Percentiles rank a stretch among this genome's conserved stretches.
Conservation (phyloP, 352 stramenopile species). For the Pythium aphanidermatum region DNA sequence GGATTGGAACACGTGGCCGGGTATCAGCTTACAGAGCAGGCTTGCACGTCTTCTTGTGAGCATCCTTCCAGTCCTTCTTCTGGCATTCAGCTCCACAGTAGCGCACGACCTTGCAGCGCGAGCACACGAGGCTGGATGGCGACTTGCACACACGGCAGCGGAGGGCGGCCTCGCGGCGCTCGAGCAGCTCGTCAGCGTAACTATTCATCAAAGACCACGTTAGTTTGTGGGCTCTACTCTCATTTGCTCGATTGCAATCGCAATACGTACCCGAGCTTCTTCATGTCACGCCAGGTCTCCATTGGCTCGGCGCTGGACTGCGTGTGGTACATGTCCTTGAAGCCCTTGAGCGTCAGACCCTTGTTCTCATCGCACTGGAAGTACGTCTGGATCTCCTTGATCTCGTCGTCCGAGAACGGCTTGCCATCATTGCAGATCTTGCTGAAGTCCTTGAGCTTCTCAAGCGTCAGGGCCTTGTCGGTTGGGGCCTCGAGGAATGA, state of each 20-base stretch:
- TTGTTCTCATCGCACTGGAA: conserved; percentile 91
- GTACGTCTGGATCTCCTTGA: conserved; percentile 90
- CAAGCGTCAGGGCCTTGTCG: conserved; percentile 73
- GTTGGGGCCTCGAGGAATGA: conserved; percentile 76
- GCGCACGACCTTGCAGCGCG: conserved; percentile 79
- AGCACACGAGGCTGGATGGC: conserved; percentile 74
- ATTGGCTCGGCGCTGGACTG: conserved; percentile 84
- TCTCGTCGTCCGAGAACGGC: conserved; percentile 83
- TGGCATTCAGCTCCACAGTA: conserved; percentile 87
- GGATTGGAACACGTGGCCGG: neutral
- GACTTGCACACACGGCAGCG: conserved; percentile 78
- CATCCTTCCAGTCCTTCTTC: conserved; percentile 84
- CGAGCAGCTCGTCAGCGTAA: conserved; percentile 67
- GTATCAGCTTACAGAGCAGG: conserved; percentile 26
- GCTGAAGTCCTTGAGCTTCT: conserved; percentile 86
- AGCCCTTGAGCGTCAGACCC: conserved; percentile 83
- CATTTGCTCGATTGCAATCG: neutral
- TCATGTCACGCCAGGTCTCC: conserved; percentile 88
- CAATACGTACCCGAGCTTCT: conserved; percentile 78
- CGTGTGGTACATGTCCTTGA: conserved; percentile 91
- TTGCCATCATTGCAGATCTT: conserved; percentile 87
- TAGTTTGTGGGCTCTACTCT: neutral
- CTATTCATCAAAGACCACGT: conserved; percentile 17
- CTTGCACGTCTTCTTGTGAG: conserved; percentile 86
- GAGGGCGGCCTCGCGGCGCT: conserved; percentile 63